Percentiles rank a stretch among this genome's conserved stretches.
Evolutionary conservation across 2,329 filamentous ascomycete species (phyloP).

Genomic region (Cercospora berteroae): DNA sequence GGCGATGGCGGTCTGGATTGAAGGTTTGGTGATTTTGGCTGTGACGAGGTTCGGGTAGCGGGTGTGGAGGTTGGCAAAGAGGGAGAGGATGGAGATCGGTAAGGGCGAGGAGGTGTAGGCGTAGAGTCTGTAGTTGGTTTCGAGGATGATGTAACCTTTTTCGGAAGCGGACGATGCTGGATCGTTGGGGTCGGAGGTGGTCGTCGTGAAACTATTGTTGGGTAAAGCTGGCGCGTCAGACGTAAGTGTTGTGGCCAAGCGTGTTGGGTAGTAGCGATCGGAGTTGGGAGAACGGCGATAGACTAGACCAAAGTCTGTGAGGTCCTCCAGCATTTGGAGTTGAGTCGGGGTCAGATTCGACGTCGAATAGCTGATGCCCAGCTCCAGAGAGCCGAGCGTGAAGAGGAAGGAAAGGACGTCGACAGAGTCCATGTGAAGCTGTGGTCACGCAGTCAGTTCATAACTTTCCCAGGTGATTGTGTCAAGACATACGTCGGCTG

Average conservation of each 20-base stretch:
- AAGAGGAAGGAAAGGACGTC: slow-evolving; percentile 97
- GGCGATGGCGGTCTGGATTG: slow-evolving; percentile 80
- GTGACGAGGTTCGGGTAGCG: slow-evolving; percentile 94
- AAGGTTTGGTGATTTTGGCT: slow-evolving; percentile 83
- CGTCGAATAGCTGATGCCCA: slow-evolving; percentile 88
- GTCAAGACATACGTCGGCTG: slow-evolving; percentile 42
- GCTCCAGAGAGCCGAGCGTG: slow-evolving; percentile 86
- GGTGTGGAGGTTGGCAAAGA: slow-evolving; percentile 84
- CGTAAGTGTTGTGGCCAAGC: slow-evolving; percentile 89
- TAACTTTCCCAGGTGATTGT: not conserved
- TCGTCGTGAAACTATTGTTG: slow-evolving; percentile 65
- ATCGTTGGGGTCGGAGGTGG: slow-evolving; percentile 44
- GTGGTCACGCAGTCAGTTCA: not conserved
- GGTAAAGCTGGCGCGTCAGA: slow-evolving; percentile 70
- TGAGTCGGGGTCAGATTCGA: slow-evolving; percentile 78
- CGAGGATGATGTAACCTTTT: slow-evolving; percentile 87
- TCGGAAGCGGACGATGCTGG: slow-evolving; percentile 42
- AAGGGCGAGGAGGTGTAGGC: slow-evolving; percentile 93
- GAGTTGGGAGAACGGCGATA: slow-evolving; percentile 56
- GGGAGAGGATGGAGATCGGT: slow-evolving; percentile 87
- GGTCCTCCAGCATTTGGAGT: slow-evolving; percentile 81
- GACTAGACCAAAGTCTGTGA: slow-evolving; percentile 89
- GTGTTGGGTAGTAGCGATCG: slow-evolving; percentile 76
- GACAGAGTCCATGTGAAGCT: slow-evolving; percentile 75
- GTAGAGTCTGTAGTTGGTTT: slow-evolving; percentile 97